Evolutionary conservation across 2,329 filamentous ascomycete genomes (phyloP).

Genomic region (Tolypocladium cylindrosporum): DNA sequence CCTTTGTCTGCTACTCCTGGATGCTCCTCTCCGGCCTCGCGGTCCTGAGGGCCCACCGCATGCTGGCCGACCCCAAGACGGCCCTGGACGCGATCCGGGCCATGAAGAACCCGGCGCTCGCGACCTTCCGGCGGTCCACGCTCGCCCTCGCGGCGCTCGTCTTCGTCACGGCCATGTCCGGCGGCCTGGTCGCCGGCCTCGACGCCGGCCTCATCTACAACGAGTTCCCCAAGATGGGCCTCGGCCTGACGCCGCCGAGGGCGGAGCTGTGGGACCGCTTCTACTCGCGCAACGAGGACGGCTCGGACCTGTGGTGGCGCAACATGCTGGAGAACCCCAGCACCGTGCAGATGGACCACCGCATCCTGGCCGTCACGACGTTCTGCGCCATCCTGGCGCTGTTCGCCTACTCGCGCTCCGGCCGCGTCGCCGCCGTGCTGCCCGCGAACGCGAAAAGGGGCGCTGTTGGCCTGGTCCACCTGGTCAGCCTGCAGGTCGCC

Average conservation of each 20-base stretch:
- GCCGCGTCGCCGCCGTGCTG: constrained; percentile 45
- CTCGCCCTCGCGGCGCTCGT: constrained; percentile 63
- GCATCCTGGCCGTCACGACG: constrained; percentile 81
- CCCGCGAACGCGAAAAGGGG: constrained; percentile 57
- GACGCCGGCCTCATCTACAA: constrained; percentile 98
- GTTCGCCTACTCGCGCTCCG: constrained; percentile 69
- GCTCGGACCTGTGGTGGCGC: constrained; percentile 85
- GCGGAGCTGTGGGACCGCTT: constrained; percentile 77
- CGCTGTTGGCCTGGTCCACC: constrained; percentile 69
- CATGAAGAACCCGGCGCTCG: constrained; percentile 58
- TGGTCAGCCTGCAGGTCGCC: constrained; percentile 70
- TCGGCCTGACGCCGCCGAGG: constrained; percentile 69
- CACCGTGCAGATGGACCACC: constrained; percentile 90
- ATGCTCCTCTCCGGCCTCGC: constrained; percentile 87
- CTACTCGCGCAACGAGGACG: constrained; percentile 71
- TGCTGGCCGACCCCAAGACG: constrained; percentile 57
- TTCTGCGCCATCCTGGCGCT: constrained; percentile 73
- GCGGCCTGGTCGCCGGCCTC: constrained; percentile 84
- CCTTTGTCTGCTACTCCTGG: constrained; percentile 85
- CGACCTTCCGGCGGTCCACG: constrained; percentile 63
- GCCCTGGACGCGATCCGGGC: constrained; percentile 50
- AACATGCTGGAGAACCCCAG: constrained; percentile 97
- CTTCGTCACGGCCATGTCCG: constrained; percentile 87
- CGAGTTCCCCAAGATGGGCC: constrained; percentile 93
- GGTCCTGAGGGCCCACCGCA: constrained; percentile 67